phyloP scores from a whole-genome alignment of 768 basidiomycete genomes.

The Tricholomella constricta region DNA sequence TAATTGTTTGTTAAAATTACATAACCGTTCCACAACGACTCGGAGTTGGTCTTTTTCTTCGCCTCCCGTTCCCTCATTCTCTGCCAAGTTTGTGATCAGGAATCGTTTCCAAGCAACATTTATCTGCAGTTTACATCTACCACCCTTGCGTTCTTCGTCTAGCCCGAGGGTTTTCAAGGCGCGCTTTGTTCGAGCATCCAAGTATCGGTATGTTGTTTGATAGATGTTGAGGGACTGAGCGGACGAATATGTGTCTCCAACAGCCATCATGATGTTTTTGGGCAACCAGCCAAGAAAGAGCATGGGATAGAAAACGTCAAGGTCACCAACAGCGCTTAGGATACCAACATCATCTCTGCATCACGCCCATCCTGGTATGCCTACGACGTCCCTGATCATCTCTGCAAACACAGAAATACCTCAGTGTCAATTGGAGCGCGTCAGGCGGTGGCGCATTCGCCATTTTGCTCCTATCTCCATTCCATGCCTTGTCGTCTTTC shows the following conservation, averaged over 20 bases:
- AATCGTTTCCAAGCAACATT: too few relatives aligned
- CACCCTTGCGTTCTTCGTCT: too few relatives aligned
- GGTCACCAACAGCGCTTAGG: conserved; percentile 90
- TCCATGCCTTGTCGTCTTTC: conserved; percentile 52
- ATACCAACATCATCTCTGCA: conserved; percentile 88
- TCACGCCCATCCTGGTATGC: conserved; percentile 79
- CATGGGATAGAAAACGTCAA: too few relatives aligned
- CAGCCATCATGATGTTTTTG: conserved; percentile 98
- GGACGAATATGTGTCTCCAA: too few relatives aligned
- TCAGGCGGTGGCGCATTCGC: conserved; percentile 95
- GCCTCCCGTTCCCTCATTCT: too few relatives aligned
- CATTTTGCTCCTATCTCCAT: conserved; percentile 86
- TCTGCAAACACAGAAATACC: conserved; percentile 58
- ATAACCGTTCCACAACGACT: too few relatives aligned
- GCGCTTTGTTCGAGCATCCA: conserved; percentile 82
- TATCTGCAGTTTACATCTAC: too few relatives aligned
- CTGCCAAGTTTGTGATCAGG: too few relatives aligned
- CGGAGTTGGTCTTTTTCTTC: too few relatives aligned
- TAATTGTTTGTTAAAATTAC: too few relatives aligned
- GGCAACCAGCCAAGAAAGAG: conserved; percentile 85
- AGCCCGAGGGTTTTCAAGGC: too few relatives aligned
- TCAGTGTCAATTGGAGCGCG: conserved; percentile 93
- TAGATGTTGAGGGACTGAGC: conserved; percentile 39
- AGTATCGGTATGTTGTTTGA: conserved; percentile 67
- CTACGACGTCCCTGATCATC: conserved; percentile 3